A percentile compares a stretch with the other conserved stretches of the same genome.
These are phyloP conservation scores for Coemansia javaensis DNA, from an alignment of 192 early-diverging fungal species.

Conservation along the genomic window DNA sequence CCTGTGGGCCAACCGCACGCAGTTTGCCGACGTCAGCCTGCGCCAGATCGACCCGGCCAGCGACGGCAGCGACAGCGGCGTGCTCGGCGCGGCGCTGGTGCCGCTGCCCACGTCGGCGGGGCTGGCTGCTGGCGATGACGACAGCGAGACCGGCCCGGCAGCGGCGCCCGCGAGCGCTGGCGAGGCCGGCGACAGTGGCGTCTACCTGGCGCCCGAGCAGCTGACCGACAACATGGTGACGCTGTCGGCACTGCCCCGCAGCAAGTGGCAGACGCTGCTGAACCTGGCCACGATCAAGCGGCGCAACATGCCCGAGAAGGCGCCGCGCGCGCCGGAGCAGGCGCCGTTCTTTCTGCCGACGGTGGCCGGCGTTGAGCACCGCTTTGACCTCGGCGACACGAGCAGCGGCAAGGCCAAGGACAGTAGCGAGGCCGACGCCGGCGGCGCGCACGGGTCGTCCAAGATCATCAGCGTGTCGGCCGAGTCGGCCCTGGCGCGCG, in stretches of 20 bases:
- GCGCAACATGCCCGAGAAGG: slow-evolving; percentile 84
- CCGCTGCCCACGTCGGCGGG: slow-evolving; percentile 60
- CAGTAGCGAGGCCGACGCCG: slow-evolving; percentile 3
- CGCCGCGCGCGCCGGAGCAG: slow-evolving; percentile 83
- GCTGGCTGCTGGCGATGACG: slow-evolving; percentile 53
- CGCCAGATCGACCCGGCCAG: slow-evolving; percentile 51
- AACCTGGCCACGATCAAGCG: slow-evolving; percentile 88
- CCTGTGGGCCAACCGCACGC: slow-evolving; percentile 86
- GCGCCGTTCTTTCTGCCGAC: slow-evolving; percentile 95
- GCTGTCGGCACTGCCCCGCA: slow-evolving; percentile 72
- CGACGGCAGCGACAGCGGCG: slow-evolving; percentile 14
- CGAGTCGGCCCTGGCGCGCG: slow-evolving; percentile 2
- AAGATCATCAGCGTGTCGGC: slow-evolving; percentile 6
- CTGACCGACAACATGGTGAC: slow-evolving; percentile 82
- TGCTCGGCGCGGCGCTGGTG: slow-evolving; percentile 31
- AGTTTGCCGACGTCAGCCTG: slow-evolving; percentile 69
- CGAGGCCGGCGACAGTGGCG: not conserved
- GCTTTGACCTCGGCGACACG: slow-evolving; percentile 56
- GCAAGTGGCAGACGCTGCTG: slow-evolving; percentile 88
- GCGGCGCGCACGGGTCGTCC: slow-evolving; percentile 47
- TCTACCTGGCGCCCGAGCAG: slow-evolving; percentile 52
- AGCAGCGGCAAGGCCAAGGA: slow-evolving; percentile 31
- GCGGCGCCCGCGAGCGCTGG: too few species aligned
- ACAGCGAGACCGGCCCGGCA: slow-evolving; percentile 10
- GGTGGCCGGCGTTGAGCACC: slow-evolving; percentile 63